Evolutionary conservation across 805 yeast species (phyloP).

Genomic region (Spencermartinsiella europaea): DNA sequence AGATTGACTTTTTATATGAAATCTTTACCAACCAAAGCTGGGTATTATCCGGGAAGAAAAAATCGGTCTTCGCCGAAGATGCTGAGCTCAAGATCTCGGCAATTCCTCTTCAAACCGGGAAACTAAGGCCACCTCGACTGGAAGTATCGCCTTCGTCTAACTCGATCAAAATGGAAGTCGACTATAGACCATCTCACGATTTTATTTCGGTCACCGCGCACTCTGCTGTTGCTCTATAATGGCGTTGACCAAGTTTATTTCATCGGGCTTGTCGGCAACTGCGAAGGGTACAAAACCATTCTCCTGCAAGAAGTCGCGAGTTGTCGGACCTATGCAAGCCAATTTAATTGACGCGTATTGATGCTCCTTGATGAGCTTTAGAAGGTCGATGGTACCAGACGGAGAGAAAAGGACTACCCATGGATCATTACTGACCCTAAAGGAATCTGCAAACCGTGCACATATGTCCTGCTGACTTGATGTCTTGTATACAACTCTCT

Average conservation of each 20-base stretch:
- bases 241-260: constrained; percentile 47
- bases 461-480: constrained; percentile 44
- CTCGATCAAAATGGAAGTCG: constrained; percentile 46
- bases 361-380: constrained; percentile 25
- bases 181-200: constrained; percentile 63
- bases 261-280: constrained; percentile 70
- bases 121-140: constrained; percentile 53
- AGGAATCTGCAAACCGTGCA: constrained; percentile 23
- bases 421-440: constrained; percentile 18
- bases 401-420: constrained; percentile 93
- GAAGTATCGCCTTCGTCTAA: constrained; percentile 26
- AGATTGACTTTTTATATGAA: constrained; percentile 38
- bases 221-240: constrained; percentile 17
- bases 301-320: constrained; percentile 51
- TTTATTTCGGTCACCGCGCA: constrained; percentile 65
- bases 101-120: constrained; percentile 75
- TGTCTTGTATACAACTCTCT: constrained; percentile 68
- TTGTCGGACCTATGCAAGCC: constrained; percentile 93
- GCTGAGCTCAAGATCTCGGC: constrained; percentile 40
- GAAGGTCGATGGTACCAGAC: constrained; percentile 66
- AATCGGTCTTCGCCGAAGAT: constrained; percentile 42
- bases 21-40: constrained; percentile 56
- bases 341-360: constrained; percentile 34
- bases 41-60: constrained; percentile 71
- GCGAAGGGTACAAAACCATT: constrained; percentile 54